Evolutionary conservation across 345 rosid species (phyloP).

Genomic region (Euphorbia peplus): DNA sequence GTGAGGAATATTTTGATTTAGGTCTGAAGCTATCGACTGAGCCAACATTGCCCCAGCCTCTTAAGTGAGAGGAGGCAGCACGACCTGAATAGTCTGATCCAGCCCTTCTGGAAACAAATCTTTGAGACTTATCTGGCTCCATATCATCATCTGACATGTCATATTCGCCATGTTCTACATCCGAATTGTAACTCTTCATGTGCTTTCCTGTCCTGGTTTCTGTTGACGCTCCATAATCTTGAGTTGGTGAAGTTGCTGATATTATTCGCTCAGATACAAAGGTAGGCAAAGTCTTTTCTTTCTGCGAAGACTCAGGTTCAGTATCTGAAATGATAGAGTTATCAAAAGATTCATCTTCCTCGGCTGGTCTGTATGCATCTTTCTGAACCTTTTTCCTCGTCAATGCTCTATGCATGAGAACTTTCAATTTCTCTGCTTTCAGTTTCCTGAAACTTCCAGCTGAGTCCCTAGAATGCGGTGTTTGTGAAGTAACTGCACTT

Average conservation of each 20-base stretch:
- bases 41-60: slow-evolving; percentile 52
- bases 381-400: slow-evolving; percentile 29
- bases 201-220: slow-evolving; percentile 12
- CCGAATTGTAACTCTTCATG: not conserved
- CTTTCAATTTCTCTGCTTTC: slow-evolving; percentile 58
- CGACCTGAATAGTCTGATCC: slow-evolving; percentile 27
- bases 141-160: slow-evolving; percentile 3
- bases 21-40: slow-evolving; percentile 16
- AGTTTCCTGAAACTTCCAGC: slow-evolving; percentile 47
- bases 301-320: slow-evolving; percentile 26
- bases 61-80: slow-evolving; percentile 41
- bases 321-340: not conserved
- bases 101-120: slow-evolving; percentile 24
- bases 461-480: slow-evolving; percentile 16
- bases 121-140: slow-evolving; percentile 7
- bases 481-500: slow-evolving; percentile 9
- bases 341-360: not conserved
- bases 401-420: slow-evolving; percentile 44
- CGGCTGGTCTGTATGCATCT: slow-evolving; percentile 22
- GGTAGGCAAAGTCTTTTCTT: slow-evolving; percentile 26
- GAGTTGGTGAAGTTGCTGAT: slow-evolving; percentile 8
- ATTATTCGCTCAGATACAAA: slow-evolving; percentile 12
- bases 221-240: slow-evolving; percentile 9
- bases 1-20: slow-evolving; percentile 30
- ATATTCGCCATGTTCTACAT: not conserved